Evolutionary conservation across 2,329 filamentous ascomycete genomes (phyloP).

Genomic region (Stachybotrys chartarum): DNA sequence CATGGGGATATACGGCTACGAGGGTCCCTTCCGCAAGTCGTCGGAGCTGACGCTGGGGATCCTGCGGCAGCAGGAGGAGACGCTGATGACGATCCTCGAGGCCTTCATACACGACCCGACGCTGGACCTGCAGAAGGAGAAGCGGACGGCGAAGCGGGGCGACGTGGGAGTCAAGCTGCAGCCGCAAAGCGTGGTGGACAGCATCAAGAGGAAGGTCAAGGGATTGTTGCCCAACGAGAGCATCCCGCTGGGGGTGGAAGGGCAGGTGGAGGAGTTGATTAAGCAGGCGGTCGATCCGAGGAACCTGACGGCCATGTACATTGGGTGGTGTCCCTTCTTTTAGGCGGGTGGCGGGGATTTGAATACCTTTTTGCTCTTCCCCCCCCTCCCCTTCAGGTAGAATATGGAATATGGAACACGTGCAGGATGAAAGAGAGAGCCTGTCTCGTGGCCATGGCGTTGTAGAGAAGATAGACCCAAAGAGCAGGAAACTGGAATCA

Average conservation of each 20-base stretch:
- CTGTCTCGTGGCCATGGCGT: too few species aligned
- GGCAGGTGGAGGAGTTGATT: conserved; percentile 94
- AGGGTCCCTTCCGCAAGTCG: conserved; percentile 85
- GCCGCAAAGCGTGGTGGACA: conserved; percentile 74
- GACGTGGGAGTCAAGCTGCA: conserved; percentile 43
- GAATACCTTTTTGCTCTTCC: too few species aligned
- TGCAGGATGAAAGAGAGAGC: too few species aligned
- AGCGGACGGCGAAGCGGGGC: conserved; percentile 29
- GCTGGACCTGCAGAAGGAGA: conserved; percentile 75
- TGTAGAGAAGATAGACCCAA: too few species aligned
- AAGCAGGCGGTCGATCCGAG: conserved; percentile 72
- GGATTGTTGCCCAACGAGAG: conserved; percentile 80
- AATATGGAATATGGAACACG: too few species aligned
- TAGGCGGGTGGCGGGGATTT: neutral
- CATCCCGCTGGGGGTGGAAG: conserved; percentile 89
- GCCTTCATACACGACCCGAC: conserved; percentile 97
- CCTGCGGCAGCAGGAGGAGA: conserved; percentile 87
- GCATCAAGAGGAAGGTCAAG: conserved; percentile 77
- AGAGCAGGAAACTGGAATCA: too few species aligned
- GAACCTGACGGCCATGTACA: conserved; percentile 91
- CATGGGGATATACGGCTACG: conserved; percentile 91
- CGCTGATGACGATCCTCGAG: conserved; percentile 93
- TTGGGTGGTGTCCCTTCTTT: conserved; percentile 70
- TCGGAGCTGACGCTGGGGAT: conserved; percentile 83
- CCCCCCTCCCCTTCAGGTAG: too few species aligned